Percentiles rank a stretch among this genome's conserved stretches.
These are phyloP conservation scores for Neopestalotiopsis clavispora DNA, from an alignment of 2,329 filamentous ascomycete species.

Conservation along the genomic window DNA sequence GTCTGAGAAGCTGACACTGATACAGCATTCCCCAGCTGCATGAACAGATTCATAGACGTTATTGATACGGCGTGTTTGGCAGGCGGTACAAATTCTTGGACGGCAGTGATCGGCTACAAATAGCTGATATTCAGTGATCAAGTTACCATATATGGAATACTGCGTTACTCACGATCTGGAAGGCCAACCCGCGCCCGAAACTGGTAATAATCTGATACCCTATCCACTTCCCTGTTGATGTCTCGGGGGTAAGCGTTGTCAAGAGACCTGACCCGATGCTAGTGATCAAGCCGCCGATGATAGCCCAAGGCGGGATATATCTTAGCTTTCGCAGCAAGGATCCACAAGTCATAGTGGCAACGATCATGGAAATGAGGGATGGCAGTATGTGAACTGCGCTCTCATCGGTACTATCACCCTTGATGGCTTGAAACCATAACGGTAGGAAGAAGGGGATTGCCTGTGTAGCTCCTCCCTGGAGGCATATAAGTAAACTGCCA, in stretches of 20 bases:
- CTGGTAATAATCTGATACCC: constrained; percentile 48
- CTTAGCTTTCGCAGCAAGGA: not conserved
- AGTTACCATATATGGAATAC: too few relatives aligned
- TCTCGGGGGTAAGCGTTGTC: constrained; percentile 40
- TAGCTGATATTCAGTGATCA: constrained; percentile 30
- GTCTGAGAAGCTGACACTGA: constrained; percentile 57
- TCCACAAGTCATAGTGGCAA: not conserved
- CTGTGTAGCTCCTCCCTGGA: not conserved
- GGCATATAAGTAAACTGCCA: not conserved
- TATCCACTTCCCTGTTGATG: constrained; percentile 42
- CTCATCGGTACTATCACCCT: not conserved
- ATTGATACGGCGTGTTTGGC: constrained; percentile 22
- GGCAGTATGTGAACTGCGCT: constrained; percentile 5
- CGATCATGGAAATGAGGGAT: not conserved
- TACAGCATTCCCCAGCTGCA: constrained; percentile 48
- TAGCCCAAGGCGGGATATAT: constrained; percentile 6
- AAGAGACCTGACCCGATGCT: constrained; percentile 42
- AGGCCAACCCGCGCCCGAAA: constrained; percentile 42
- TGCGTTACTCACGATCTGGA: constrained; percentile 38
- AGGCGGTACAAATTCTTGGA: constrained; percentile 31
- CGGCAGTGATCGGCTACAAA: constrained; percentile 47
- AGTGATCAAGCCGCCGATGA: not conserved
- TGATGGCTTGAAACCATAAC: constrained; percentile 11
- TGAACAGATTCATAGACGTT: constrained; percentile 42
- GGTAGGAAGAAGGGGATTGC: constrained; percentile 3